phyloP scores from a whole-genome alignment of 1,139 yeast genomes.

The Saccharomycopsis phalli region DNA sequence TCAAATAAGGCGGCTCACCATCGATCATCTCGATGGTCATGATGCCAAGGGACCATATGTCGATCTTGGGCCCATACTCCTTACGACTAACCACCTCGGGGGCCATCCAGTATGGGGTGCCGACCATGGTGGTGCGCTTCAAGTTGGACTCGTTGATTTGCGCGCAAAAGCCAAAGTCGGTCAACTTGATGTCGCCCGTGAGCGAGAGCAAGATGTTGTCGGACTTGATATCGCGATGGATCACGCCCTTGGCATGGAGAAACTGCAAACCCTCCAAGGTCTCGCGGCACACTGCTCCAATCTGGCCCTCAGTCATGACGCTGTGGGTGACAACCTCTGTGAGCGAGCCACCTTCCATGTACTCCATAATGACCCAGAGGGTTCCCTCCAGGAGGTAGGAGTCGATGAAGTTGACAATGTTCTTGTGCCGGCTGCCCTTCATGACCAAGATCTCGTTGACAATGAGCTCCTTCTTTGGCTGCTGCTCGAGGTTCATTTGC shows the following conservation, averaged over 20 bases:
- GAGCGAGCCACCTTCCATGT: slow-evolving; percentile 95
- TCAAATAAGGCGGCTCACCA: slow-evolving; percentile 96
- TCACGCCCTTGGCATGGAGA: slow-evolving; percentile 86
- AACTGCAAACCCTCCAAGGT: slow-evolving; percentile 79
- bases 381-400: slow-evolving; percentile 51
- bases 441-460: slow-evolving; percentile 89
- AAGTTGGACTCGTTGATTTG: slow-evolving; percentile 80
- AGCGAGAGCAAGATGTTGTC: slow-evolving; percentile 80
- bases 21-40: slow-evolving; percentile 98
- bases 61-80: slow-evolving; percentile 95
- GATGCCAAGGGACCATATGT: slow-evolving; percentile 94
- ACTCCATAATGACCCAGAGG: slow-evolving; percentile 96
- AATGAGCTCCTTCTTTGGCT: slow-evolving; percentile 91
- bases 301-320: slow-evolving; percentile 95
- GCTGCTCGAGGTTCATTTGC: slow-evolving; percentile 89
- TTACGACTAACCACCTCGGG: slow-evolving; percentile 94
- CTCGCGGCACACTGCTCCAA: slow-evolving; percentile 92
- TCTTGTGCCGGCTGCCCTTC: slow-evolving; percentile 85
- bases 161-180: slow-evolving; percentile 81
- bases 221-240: slow-evolving; percentile 93
- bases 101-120: slow-evolving; percentile 99
- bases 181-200: slow-evolving; percentile 83
- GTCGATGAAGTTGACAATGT: slow-evolving; percentile 87
- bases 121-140: slow-evolving; percentile 95
- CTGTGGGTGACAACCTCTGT: slow-evolving; percentile 94